phyloP scores from a whole-genome alignment of 306 rosid species.

The Ammopiptanthus mongolicus region DNA sequence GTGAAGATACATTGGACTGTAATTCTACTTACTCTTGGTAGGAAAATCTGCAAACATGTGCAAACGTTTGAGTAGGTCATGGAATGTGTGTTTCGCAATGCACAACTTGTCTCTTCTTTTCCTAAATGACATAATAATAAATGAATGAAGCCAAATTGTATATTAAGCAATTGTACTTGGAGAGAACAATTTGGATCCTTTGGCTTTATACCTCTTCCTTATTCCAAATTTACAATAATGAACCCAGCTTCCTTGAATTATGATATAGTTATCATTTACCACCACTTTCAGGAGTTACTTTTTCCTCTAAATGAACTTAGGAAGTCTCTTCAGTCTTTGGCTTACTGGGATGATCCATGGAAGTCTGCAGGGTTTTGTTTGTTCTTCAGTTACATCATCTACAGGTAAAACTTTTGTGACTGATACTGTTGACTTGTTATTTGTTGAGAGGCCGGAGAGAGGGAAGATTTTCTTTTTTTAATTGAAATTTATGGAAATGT shows the following conservation, averaged over 20 bases:
- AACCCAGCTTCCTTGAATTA: background rate
- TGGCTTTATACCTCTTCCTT: background rate
- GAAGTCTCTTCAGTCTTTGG: slow-evolving; percentile 65
- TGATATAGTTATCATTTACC: slow-evolving; percentile 13
- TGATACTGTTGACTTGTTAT: slow-evolving; percentile 13
- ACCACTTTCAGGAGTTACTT: slow-evolving; percentile 74
- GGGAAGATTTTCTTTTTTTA: background rate
- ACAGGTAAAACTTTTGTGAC: slow-evolving; percentile 52
- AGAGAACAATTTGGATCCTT: background rate
- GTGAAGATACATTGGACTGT: background rate
- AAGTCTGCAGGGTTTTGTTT: slow-evolving; percentile 70
- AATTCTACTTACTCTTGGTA: background rate
- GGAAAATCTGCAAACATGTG: background rate
- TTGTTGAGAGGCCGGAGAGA: background rate
- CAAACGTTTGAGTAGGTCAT: background rate
- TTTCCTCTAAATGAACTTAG: slow-evolving; percentile 65
- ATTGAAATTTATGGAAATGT: background rate
- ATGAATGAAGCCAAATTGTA: background rate
- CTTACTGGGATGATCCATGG: slow-evolving; percentile 80
- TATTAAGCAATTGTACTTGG: background rate
- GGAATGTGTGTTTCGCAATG: slow-evolving; percentile 2
- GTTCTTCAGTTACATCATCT: slow-evolving; percentile 62
- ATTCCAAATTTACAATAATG: background rate
- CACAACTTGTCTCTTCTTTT: background rate
- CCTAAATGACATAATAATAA: background rate